Evolutionary conservation across 306 rosid species (phyloP), one percentile per base, ranked within the genome.

Genomic region (Ochetophila trinervis): DNA sequence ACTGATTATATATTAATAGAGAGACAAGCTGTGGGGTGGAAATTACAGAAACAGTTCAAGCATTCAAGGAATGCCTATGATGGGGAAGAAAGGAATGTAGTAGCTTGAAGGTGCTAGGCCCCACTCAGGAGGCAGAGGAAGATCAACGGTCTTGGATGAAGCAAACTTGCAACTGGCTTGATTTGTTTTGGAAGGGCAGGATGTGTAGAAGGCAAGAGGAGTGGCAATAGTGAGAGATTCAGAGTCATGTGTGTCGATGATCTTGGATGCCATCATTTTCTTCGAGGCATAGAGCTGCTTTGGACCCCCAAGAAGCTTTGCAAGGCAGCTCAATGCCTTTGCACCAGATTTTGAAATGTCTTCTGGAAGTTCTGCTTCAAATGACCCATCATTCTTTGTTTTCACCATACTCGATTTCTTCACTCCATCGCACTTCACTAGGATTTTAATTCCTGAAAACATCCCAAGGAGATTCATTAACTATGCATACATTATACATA

Each of bases 51-150:
- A n/a, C n/a, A n/a, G n/a, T n/a, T n/a, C 45, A 40, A 40, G 12
- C 45, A 10, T 51, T 80, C 76, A 91, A n/a, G 98, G 98, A 51
- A 92, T 82, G 74, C 98, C 98, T 24, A 89, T 89, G 68, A 92
- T 92, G 24, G 98, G 98, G 71, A 89, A 7, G 81, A 78, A 85
- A 50, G 96, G 98, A 27, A 87, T 1, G 57, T 85, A 92, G 44
- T 47, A 79, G 86, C 96, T 87, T 3, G 79, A 49, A 0, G 98
- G 98, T 35, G 98, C 93, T 69, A 92, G 74, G 5, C 98, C 96
- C 96, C 96, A 92, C 65, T 79, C 84, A 0, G 68, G 80, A 36
- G 98, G 96, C 58, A 92, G 37, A 42, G 96, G 98, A 17, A 92
- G 49, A 76, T 92, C 53, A 2, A 84, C 1, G 10, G 85, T 87